phyloP scores from a whole-genome alignment of 352 stramenopile genomes.

The Pythium periplocum region DNA sequence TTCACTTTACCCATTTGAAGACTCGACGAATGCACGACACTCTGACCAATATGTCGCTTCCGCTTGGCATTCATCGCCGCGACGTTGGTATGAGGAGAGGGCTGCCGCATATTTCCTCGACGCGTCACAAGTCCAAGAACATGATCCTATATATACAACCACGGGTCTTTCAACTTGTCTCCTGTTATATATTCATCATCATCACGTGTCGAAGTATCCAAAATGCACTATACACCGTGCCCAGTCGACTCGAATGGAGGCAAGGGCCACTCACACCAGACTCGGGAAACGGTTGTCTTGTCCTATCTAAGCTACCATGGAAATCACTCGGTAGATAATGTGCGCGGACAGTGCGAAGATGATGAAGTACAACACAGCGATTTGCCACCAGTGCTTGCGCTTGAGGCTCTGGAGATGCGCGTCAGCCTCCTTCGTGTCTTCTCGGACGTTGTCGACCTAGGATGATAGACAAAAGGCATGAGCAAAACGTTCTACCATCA shows the following conservation, averaged over 20 bases:
- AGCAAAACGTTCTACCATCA: neutral
- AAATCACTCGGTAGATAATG: slow-evolving; percentile 70
- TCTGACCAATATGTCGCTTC: slow-evolving; percentile 23
- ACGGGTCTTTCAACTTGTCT: too few species aligned
- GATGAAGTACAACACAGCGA: slow-evolving; percentile 74
- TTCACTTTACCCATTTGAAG: slow-evolving; percentile 11
- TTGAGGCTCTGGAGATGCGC: slow-evolving; percentile 73
- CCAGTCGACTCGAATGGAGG: too few species aligned
- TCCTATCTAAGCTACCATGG: slow-evolving; percentile 30
- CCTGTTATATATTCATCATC: too few species aligned
- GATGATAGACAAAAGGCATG: neutral
- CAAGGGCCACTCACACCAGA: too few species aligned
- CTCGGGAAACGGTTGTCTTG: neutral
- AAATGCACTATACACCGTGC: too few species aligned
- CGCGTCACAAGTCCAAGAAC: too few species aligned
- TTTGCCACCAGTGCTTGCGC: slow-evolving; percentile 75
- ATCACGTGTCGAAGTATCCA: too few species aligned
- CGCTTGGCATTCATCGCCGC: slow-evolving; percentile 23
- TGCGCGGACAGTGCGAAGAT: slow-evolving; percentile 63
- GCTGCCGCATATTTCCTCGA: too few species aligned
- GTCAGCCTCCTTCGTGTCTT: slow-evolving; percentile 63
- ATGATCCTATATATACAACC: too few species aligned
- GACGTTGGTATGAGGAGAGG: neutral
- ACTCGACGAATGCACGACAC: slow-evolving; percentile 17
- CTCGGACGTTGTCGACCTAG: slow-evolving; percentile 61